Conservation (phyloP, 768 basidiomycete genomes). For the Suillus decipiens region DNA sequence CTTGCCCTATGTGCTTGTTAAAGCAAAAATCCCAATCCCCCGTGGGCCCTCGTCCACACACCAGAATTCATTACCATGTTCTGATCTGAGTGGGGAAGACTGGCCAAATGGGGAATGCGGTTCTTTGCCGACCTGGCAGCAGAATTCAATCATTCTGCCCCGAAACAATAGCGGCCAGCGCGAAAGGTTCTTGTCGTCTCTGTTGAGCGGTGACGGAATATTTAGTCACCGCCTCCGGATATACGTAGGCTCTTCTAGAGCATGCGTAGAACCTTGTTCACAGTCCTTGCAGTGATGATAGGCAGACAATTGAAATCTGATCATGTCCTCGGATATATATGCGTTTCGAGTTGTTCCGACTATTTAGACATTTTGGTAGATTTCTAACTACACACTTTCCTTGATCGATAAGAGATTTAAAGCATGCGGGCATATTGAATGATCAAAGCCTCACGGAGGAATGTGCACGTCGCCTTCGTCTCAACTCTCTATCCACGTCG, state of each 20-base stretch:
- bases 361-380: constrained; percentile 30
- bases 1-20: constrained; percentile 57
- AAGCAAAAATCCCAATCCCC: constrained; percentile 64
- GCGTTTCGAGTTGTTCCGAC: constrained; percentile 35
- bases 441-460: constrained; percentile 48
- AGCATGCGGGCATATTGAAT: not conserved
- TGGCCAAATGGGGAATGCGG: not conserved
- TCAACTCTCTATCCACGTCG: not conserved
- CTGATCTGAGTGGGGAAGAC: constrained; percentile 30
- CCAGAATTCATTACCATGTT: constrained; percentile 68
- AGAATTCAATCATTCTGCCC: constrained; percentile 51
- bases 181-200: constrained; percentile 55
- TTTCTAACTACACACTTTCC: constrained; percentile 16
- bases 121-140: constrained; percentile 11
- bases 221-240: constrained; percentile 44
- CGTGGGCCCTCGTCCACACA: constrained; percentile 58
- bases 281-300: constrained; percentile 44
- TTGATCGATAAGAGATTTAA: not conserved
- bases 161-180: constrained; percentile 47
- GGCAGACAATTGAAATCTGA: constrained; percentile 1
- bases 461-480: constrained; percentile 58
- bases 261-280: constrained; percentile 50
- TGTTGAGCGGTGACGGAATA: constrained; percentile 58
- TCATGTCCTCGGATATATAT: constrained; percentile 17
- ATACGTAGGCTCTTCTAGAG: constrained; percentile 36